Evolutionary conservation across 495 filamentous ascomycete species (phyloP).

Genomic region (Neurospora discreta): DNA sequence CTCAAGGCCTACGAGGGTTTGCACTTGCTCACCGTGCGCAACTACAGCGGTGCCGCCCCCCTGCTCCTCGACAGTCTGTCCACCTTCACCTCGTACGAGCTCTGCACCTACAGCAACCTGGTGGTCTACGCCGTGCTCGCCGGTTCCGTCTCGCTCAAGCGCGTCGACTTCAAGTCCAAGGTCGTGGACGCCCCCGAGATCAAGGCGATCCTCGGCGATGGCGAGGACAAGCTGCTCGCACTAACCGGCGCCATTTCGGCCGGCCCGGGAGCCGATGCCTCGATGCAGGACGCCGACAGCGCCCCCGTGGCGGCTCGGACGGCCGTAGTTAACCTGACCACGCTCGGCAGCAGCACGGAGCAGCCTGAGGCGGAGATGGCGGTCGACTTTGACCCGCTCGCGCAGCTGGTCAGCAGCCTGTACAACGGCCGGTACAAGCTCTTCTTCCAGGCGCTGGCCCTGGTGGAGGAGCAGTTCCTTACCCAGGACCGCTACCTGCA

Average conservation of each 20-base stretch:
- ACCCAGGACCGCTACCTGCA: slow-evolving; percentile 86
- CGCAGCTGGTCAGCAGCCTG: slow-evolving; percentile 76
- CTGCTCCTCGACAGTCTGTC: slow-evolving; percentile 91
- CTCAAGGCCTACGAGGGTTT: slow-evolving; percentile 97
- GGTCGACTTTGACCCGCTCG: slow-evolving; percentile 70
- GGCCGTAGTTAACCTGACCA: slow-evolving; percentile 73
- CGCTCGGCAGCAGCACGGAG: slow-evolving; percentile 55
- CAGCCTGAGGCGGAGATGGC: slow-evolving; percentile 66
- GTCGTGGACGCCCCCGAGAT: slow-evolving; percentile 97
- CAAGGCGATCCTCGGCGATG: slow-evolving; percentile 84
- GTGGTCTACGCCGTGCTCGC: slow-evolving; percentile 94
- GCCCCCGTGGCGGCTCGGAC: slow-evolving; percentile 47
- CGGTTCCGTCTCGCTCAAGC: slow-evolving; percentile 85
- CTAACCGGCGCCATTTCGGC: slow-evolving; percentile 65
- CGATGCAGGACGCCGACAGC: slow-evolving; percentile 56
- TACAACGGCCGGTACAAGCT: slow-evolving; percentile 88
- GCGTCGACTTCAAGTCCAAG: slow-evolving; percentile 97
- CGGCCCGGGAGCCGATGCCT: slow-evolving; percentile 69
- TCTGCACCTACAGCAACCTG: slow-evolving; percentile 87
- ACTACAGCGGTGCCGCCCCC: slow-evolving; percentile 80
- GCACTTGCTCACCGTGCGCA: slow-evolving; percentile 81
- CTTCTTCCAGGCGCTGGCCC: slow-evolving; percentile 85
- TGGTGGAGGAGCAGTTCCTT: slow-evolving; percentile 87
- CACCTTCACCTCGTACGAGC: slow-evolving; percentile 97
- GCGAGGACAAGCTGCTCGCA: slow-evolving; percentile 74